Evolutionary conservation across 169 alveolate genomes (phyloP).

Genomic region (Cryptosporidium andersoni): DNA sequence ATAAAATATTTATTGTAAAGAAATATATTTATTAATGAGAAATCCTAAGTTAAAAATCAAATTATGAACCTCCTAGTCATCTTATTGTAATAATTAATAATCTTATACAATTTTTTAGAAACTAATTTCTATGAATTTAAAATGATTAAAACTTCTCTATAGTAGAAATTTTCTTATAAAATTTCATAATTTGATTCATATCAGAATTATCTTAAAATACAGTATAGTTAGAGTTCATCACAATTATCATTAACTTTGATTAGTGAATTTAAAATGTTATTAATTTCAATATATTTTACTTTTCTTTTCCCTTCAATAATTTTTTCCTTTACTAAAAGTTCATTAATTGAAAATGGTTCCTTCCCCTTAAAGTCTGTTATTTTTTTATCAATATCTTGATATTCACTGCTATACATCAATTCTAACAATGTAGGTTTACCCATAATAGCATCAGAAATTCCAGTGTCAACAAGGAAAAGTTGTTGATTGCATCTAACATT

Average conservation of each 20-base stretch:
- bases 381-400: background rate
- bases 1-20: too few relatives aligned
- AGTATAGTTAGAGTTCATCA: conserved; percentile 37
- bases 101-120: too few relatives aligned
- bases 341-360: conserved; percentile 52
- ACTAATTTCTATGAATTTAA: too few relatives aligned
- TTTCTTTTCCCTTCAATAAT: background rate
- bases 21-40: too few relatives aligned
- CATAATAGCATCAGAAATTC: conserved; percentile 63
- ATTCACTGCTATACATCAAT: background rate
- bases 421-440: conserved; percentile 63
- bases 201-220: background rate
- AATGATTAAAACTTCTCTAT: too few relatives aligned
- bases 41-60: too few relatives aligned
- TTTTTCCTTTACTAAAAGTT: conserved; percentile 18
- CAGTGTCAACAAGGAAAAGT: conserved; percentile 67
- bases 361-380: background rate
- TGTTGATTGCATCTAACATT: conserved; percentile 57
- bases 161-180: too few relatives aligned
- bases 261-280: conserved; percentile 5
- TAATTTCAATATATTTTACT: conserved; percentile 52
- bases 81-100: too few relatives aligned
- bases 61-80: too few relatives aligned
- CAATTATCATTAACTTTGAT: background rate
- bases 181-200: too few relatives aligned